phyloP scores from a whole-genome alignment of 2,329 filamentous ascomycete genomes.

The Aspergillus unguis region DNA sequence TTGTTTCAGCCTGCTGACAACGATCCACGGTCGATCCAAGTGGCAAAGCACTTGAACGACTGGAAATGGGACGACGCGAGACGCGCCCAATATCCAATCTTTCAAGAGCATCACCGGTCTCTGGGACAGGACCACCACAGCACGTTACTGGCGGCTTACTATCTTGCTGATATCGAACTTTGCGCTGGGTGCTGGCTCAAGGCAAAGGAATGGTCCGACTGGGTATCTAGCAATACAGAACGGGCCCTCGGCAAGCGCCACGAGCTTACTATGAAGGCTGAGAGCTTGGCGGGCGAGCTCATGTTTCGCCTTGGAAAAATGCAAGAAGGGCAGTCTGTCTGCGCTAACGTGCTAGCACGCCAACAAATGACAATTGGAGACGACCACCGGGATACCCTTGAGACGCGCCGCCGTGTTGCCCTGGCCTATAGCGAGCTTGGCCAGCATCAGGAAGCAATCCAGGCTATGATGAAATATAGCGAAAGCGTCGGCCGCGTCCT shows the following conservation, averaged over 20 bases:
- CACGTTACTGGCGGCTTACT: conserved; percentile 26
- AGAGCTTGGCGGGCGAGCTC: conserved; percentile 29
- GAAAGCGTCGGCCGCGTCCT: conserved; percentile 22
- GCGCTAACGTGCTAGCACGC: conserved; percentile 30
- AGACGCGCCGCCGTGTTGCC: conserved; percentile 28
- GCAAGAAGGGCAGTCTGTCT: conserved; percentile 29
- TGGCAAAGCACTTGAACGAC: conserved; percentile 27
- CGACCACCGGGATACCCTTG: conserved; percentile 29
- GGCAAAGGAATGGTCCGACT: conserved; percentile 29
- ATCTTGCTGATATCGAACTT: conserved; percentile 29
- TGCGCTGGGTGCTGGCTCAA: conserved; percentile 24
- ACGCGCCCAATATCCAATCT: conserved; percentile 27
- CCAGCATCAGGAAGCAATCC: conserved; percentile 24
- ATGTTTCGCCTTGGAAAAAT: conserved; percentile 24
- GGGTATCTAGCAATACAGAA: conserved; percentile 27
- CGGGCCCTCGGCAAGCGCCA: conserved; percentile 27
- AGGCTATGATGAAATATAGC: conserved; percentile 21
- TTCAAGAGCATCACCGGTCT: conserved; percentile 28
- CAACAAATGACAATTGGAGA: conserved; percentile 34
- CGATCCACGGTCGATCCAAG: conserved; percentile 26
- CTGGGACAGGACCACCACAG: conserved; percentile 30
- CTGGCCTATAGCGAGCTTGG: conserved; percentile 22
- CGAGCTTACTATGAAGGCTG: conserved; percentile 27
- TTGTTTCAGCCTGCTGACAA: conserved; percentile 23
- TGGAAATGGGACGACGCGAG: conserved; percentile 30